Base-by-base conservation (phyloP, 2,329 filamentous ascomycete genomes). In the Ophiostoma australiae region DNA sequence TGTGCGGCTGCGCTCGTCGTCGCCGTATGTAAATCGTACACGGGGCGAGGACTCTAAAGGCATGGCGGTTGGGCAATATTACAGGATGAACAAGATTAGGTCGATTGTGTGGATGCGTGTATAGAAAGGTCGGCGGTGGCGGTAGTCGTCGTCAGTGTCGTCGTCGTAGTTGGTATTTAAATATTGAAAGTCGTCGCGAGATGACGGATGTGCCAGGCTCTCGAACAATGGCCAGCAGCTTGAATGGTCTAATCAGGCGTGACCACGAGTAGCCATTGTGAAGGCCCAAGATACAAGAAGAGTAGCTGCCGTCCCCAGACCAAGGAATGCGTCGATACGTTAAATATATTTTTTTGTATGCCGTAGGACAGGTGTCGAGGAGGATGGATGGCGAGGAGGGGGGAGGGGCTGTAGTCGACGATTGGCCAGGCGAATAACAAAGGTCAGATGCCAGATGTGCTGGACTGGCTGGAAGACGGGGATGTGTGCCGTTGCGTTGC, bases 1-100 rank as follows among this genome's bases (percentile, higher is more conserved):
- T 68, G 78, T 72, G 33, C 79, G 80, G 48, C 76, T 73, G 41
- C 82, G 78, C 33, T 84, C 82, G 71, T 83, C 80, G 72, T 84
- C 85, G 76, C 79, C 78, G 72, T 83, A 81, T 66, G 84, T 84
- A 76, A 89, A 89, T 74, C 86, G 84, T 74, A 89, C 85, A 73
- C 86, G 83, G 69, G 86, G 84, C 13, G 85, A 85, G 48, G 82
- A 78, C 74, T 88, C 85, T 75, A 81, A 78, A 76, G 79, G 75
- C 79, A 80, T 80, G 55, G 4, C 35, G 63, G 63, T 66, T n/a
- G 63, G 35, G 58, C 27, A 27, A 27, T 33, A 17, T 33, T 4
- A 39, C 10, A 63, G 31, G 23, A 35, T n/a, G 35, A 15, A 3
- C 27, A 33, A 63, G 58, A 17, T 6, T 0, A 11, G 37, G 44